Percentiles rank a stretch among this genome's conserved stretches.
These are phyloP conservation scores for Parmelia sp. DNA, from an alignment of 495 filamentous ascomycete genomes.

Conservation along the genomic window DNA sequence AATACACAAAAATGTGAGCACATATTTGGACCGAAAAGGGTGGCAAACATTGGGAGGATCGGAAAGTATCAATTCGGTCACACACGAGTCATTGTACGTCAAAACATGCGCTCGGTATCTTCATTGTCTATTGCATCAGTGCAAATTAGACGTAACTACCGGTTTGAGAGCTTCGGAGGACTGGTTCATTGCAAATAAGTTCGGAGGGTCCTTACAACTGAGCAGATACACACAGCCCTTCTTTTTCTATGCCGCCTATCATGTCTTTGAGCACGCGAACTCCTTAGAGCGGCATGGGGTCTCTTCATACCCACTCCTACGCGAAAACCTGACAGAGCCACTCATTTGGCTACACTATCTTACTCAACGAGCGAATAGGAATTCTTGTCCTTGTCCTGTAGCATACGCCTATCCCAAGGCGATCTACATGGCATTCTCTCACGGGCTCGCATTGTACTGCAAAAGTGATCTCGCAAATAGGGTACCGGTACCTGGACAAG, in stretches of 20 bases:
- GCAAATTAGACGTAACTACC: not conserved
- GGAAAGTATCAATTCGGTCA: not conserved
- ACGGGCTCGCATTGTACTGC: not conserved
- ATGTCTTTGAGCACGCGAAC: not conserved
- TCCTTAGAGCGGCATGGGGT: not conserved
- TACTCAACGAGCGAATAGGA: not conserved
- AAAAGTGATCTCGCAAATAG: not conserved
- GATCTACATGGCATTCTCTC: not conserved
- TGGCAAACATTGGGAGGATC: not conserved
- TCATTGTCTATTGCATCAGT: not conserved
- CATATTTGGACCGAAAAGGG: not conserved
- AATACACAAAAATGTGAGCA: constrained; percentile 2
- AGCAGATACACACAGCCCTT: too few species aligned
- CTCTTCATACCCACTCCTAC: not conserved
- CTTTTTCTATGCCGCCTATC: not conserved
- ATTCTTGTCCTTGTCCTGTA: not conserved
- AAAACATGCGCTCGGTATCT: not conserved
- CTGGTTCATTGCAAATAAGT: too few species aligned
- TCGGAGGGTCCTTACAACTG: too few species aligned
- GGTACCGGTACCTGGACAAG: not conserved
- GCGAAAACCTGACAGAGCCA: not conserved
- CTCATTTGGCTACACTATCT: not conserved
- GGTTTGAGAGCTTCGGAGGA: not conserved
- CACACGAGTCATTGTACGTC: not conserved
- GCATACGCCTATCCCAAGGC: not conserved